These are phyloP conservation scores for Beauveria pseudobassiana DNA, from an alignment of 2,329 filamentous ascomycete species.

Conservation along the genomic window DNA sequence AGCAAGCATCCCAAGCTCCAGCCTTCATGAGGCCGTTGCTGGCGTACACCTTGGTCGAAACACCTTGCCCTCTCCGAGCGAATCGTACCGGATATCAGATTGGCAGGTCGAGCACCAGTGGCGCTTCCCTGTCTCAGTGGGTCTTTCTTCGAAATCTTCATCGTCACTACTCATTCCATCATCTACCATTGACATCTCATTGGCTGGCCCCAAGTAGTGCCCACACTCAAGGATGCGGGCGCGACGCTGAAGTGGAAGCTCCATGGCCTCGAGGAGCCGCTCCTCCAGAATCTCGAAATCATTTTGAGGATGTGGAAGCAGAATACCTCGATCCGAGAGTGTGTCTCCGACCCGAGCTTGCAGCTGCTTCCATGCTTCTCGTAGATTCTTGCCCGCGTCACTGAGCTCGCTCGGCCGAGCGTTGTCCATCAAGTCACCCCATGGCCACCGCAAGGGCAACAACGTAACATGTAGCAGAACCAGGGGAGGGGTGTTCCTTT, in stretches of 20 bases:
- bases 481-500: slow-evolving; percentile 53
- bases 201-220: slow-evolving; percentile 61
- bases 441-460: slow-evolving; percentile 60
- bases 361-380: slow-evolving; percentile 58
- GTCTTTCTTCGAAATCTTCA: slow-evolving; percentile 27
- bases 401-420: slow-evolving; percentile 33
- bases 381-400: slow-evolving; percentile 41
- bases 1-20: slow-evolving; percentile 87
- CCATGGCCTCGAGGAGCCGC: slow-evolving; percentile 65
- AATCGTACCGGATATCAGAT: slow-evolving; percentile 47
- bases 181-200: slow-evolving; percentile 35
- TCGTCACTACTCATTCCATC: slow-evolving; percentile 42
- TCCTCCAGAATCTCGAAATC: slow-evolving; percentile 78
- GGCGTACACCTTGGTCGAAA: slow-evolving; percentile 87
- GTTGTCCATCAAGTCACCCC: slow-evolving; percentile 48
- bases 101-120: slow-evolving; percentile 52
- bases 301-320: slow-evolving; percentile 70
- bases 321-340: slow-evolving; percentile 63
- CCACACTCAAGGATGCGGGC: slow-evolving; percentile 68
- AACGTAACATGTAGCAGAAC: slow-evolving; percentile 73
- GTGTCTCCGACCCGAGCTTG: slow-evolving; percentile 66
- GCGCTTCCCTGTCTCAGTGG: slow-evolving; percentile 22
- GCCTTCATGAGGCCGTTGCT: slow-evolving; percentile 91
- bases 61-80: slow-evolving; percentile 45
- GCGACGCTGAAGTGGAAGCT: slow-evolving; percentile 56